phyloP scores from a whole-genome alignment of 805 yeast genomes.

The Scheffersomyces lignosus region DNA sequence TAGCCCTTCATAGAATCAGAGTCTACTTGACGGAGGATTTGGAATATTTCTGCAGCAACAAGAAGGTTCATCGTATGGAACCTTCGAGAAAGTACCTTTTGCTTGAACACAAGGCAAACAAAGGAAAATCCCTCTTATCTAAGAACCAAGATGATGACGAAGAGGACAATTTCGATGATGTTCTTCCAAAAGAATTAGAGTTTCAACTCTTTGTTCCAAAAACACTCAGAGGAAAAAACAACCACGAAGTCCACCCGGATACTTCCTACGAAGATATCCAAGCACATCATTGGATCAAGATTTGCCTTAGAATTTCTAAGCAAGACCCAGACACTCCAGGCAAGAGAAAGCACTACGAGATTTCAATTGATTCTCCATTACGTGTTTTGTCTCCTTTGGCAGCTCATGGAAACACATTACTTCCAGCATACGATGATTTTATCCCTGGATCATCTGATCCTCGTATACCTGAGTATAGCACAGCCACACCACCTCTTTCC shows the following conservation, averaged over 20 bases:
- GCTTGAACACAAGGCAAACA: slow-evolving; percentile 73
- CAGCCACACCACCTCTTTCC: slow-evolving; percentile 49
- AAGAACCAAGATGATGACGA: slow-evolving; percentile 34
- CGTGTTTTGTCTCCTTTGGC: slow-evolving; percentile 76
- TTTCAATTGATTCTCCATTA: slow-evolving; percentile 92
- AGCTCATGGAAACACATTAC: slow-evolving; percentile 74
- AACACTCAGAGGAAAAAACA: slow-evolving; percentile 52
- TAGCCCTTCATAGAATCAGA: slow-evolving; percentile 81
- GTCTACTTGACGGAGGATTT: slow-evolving; percentile 84
- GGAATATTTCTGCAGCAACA: slow-evolving; percentile 85
- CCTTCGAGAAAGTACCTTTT: slow-evolving; percentile 80
- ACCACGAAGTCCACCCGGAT: slow-evolving; percentile 69
- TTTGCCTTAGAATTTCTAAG: slow-evolving; percentile 76
- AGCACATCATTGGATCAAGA: slow-evolving; percentile 93
- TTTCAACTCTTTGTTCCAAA: slow-evolving; percentile 86
- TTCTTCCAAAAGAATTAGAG: slow-evolving; percentile 76
- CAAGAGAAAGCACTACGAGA: slow-evolving; percentile 89
- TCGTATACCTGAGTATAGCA: slow-evolving; percentile 24
- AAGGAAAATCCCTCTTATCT: slow-evolving; percentile 48
- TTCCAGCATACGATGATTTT: slow-evolving; percentile 64
- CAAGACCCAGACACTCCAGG: slow-evolving; percentile 50
- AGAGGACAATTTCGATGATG: slow-evolving; percentile 43
- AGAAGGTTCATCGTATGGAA: slow-evolving; percentile 89
- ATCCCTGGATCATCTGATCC: slow-evolving; percentile 6
- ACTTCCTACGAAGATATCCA: slow-evolving; percentile 78